Evolutionary conservation across 2,329 filamentous ascomycete species (phyloP).

Genomic region (Coniochaeta hoffmannii): DNA sequence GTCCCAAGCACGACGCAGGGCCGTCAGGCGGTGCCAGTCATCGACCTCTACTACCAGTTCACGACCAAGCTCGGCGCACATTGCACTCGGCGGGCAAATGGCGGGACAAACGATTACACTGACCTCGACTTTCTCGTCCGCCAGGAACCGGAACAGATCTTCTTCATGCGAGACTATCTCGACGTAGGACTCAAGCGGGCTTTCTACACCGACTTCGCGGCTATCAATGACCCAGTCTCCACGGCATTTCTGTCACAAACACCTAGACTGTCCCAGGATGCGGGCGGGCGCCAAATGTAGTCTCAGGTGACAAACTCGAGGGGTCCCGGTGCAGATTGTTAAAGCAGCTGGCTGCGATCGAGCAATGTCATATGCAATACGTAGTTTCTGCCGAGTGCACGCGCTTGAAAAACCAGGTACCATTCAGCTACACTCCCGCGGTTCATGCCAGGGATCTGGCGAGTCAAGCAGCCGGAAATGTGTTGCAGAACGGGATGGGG

Average conservation of each 20-base stretch:
- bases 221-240: not conserved
- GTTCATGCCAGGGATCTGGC: no score
- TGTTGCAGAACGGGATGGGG: no score
- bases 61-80: conserved; percentile 8
- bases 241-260: not conserved
- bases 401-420: no score
- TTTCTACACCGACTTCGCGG: not conserved
- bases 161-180: not conserved
- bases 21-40: conserved; percentile 3
- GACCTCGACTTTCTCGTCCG: conserved; percentile 8
- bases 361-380: not conserved
- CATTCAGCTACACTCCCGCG: no score
- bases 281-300: not conserved
- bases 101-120: conserved; percentile 6
- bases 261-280: not conserved
- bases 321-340: no score
- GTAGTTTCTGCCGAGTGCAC: no score
- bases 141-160: conserved; percentile 5
- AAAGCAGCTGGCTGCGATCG: no score
- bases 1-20: conserved; percentile 5
- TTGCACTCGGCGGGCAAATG: conserved; percentile 1
- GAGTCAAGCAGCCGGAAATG: no score
- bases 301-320: not conserved
- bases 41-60: conserved; percentile 9
- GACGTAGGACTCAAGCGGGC: conserved; percentile 2